Base-by-base conservation (phyloP, 306 rosid species). In the Biancaea sappan region DNA sequence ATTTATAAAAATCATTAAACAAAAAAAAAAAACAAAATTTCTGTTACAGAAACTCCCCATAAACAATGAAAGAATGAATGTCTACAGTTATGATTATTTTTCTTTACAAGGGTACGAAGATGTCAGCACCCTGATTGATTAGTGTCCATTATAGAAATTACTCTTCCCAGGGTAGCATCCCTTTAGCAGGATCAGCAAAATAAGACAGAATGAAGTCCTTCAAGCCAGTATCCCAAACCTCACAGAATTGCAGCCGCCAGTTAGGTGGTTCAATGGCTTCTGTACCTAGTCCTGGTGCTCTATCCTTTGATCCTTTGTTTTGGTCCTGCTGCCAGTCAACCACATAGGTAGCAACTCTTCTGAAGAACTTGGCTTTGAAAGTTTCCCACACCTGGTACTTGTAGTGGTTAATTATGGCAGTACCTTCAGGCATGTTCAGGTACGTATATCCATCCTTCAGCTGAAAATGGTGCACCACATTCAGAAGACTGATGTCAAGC, bases 241-340 rank as follows among this genome's bases (percentile, higher is more conserved):
- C 91, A 63, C 94, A 89, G 79, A 89, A 89, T 46, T 76, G 84
- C n/a, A 75, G 69, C 81, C 80, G 72, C 94, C 94, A 89, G 67
- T 87, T 71, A 12, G 88, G 78, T 6, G 92, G 94, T 58, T 89
- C 92, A 53, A 89, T 50, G 66, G 94, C 90, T 66, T 81, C 92
- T 2, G 90, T 87, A 57, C 94, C 92, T 16, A 89, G 77, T 57
- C 94, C 94, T 0, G 94, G 94, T n/a, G 92, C 92, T 78, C 94
- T 81, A 57, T 89, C 94, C 73, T 85, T 89, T 4, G 94, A 89
- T 37, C 94, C 94, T 76, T 87, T 70, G 53, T 89, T 89, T 65
- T 85, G 88, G 72, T 88, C 92, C 79, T 89, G 76, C 59, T 83
- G 86, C 94, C 94, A 89, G 59, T 89, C 94, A 18, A 77, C 92